Evolutionary conservation across 352 stramenopile species (phyloP).

Genomic region (Phytophthora foliorum): DNA sequence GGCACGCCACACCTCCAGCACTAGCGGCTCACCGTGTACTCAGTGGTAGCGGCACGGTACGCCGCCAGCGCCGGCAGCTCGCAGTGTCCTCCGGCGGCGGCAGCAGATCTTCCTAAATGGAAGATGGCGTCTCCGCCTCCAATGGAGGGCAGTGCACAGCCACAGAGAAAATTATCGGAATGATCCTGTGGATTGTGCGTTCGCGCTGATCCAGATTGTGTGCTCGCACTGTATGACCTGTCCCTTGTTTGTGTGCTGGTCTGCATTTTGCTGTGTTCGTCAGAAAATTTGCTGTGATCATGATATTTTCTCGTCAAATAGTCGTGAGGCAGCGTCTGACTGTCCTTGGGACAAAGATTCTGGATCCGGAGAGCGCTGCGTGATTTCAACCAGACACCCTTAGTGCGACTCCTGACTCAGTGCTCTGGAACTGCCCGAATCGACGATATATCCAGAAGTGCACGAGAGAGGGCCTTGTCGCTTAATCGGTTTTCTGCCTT

Average conservation of each 20-base stretch:
- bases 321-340: constrained; percentile 10
- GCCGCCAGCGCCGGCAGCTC: not conserved
- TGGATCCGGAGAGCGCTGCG: no score
- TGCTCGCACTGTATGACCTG: not conserved
- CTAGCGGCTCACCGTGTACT: not conserved
- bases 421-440: no score
- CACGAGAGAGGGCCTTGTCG: no score
- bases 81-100: not conserved
- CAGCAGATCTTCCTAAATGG: no score
- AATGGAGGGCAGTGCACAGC: not conserved
- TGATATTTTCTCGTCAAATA: constrained; percentile 8
- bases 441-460: no score
- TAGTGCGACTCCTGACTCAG: no score
- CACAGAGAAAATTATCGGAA: not conserved
- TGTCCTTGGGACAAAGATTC: no score
- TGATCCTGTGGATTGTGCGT: not conserved
- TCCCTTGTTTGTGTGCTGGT: not conserved
- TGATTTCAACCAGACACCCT: no score
- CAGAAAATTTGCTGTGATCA: not conserved
- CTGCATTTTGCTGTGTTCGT: not conserved
- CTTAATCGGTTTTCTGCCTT: no score
- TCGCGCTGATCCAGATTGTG: not conserved
- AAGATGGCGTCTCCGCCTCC: no score
- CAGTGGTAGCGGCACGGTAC: not conserved
- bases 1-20: not conserved